phyloP scores from a whole-genome alignment of 148 eudicot species.

The Nyssa sinensis region DNA sequence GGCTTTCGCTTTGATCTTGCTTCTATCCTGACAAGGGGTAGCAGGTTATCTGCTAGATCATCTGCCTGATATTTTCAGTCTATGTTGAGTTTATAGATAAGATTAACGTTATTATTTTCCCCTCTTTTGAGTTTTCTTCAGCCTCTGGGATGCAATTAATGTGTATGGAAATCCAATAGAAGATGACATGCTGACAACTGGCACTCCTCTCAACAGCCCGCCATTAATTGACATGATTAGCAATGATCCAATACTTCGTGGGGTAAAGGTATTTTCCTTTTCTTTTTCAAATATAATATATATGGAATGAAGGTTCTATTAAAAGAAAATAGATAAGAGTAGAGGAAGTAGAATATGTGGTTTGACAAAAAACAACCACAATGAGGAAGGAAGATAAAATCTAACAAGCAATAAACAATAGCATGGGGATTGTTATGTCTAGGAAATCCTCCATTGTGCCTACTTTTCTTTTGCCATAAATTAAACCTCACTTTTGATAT shows the following conservation, averaged over 20 bases:
- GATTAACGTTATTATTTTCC: conserved; percentile 5
- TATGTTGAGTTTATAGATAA: conserved; percentile 3
- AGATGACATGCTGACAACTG: conserved; percentile 70
- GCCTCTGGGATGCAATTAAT: conserved; percentile 84
- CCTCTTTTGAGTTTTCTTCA: conserved; percentile 10
- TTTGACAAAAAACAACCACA: background rate
- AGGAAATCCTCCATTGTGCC: background rate
- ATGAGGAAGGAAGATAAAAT: background rate
- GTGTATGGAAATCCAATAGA: conserved; percentile 63
- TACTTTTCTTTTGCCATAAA: no score
- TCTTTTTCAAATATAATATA: background rate
- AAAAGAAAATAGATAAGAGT: background rate
- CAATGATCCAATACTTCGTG: conserved; percentile 84
- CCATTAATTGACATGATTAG: conserved; percentile 95
- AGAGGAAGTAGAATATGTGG: background rate
- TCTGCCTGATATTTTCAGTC: background rate
- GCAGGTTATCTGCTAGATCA: conserved; percentile 59
- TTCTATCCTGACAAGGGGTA: conserved; percentile 88
- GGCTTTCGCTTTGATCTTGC: conserved; percentile 99
- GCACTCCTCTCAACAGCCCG: conserved; percentile 79
- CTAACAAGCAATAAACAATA: no score
- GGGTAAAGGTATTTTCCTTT: conserved; percentile 57
- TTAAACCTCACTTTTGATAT: no score
- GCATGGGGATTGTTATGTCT: background rate
- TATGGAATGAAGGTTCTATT: no score